Percentiles rank a stretch among this genome's conserved stretches.
These are phyloP conservation scores for Ilex asprella DNA, from an alignment of 257 asterid species.

Conservation along the genomic window DNA sequence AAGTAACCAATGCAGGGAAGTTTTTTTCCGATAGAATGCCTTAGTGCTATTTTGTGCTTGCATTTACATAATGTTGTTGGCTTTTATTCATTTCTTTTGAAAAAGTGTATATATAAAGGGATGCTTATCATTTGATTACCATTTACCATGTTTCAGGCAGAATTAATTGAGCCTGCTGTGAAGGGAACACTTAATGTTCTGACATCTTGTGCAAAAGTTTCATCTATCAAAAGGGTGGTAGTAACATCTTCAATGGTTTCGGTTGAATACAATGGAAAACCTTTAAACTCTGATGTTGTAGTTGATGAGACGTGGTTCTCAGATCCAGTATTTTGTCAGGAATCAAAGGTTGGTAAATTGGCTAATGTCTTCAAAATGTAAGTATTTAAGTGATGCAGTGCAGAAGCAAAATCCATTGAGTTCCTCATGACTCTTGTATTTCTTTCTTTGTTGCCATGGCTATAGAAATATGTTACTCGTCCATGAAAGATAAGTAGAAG, in stretches of 20 bases:
- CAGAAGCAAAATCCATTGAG: no score
- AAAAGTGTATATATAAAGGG: no score
- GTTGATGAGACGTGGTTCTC: slow-evolving; percentile 66
- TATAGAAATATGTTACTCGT: not conserved
- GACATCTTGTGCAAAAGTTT: not conserved
- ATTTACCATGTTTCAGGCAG: no score
- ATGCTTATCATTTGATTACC: no score
- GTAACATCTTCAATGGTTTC: slow-evolving; percentile 46
- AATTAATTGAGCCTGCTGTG: no score
- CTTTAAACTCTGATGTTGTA: slow-evolving; percentile 22
- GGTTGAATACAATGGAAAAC: slow-evolving; percentile 12
- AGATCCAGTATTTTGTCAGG: slow-evolving; percentile 46
- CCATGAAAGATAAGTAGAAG: not conserved
- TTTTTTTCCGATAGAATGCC: no score
- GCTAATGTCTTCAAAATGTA: not conserved
- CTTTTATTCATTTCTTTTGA: no score
- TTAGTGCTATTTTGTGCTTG: no score
- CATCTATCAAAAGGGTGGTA: slow-evolving; percentile 19
- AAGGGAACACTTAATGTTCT: no score
- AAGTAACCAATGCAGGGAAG: no score
- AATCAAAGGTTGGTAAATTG: slow-evolving; percentile 30
- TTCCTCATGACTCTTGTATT: not conserved
- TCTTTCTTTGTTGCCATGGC: not conserved
- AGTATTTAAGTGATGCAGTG: not conserved
- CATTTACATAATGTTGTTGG: no score